Evolutionary conservation across 768 basidiomycete species (phyloP).

Genomic region (Hypholoma sublateritium): DNA sequence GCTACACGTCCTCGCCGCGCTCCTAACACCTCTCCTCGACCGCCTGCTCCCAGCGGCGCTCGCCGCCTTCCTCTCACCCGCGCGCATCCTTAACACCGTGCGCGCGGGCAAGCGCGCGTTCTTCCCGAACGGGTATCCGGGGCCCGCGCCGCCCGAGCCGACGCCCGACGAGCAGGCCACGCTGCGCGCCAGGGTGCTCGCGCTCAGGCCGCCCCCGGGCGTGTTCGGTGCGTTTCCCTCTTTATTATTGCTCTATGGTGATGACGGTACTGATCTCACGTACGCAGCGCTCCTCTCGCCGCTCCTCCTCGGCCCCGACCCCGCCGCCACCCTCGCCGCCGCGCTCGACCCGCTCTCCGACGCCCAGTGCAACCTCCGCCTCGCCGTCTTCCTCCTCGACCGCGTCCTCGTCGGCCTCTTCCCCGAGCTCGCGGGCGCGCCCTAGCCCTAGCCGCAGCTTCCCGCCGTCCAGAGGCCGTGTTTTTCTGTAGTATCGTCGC

Average conservation of each 20-base stretch:
- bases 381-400: slow-evolving; percentile 75
- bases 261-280: background rate
- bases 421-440: slow-evolving; percentile 60
- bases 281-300: slow-evolving; percentile 41
- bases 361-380: slow-evolving; percentile 74
- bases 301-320: slow-evolving; percentile 55
- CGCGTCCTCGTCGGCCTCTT: slow-evolving; percentile 68
- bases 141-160: slow-evolving; percentile 69
- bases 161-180: slow-evolving; percentile 71
- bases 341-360: slow-evolving; percentile 64
- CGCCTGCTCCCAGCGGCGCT: slow-evolving; percentile 75
- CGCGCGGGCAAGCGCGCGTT: slow-evolving; percentile 65
- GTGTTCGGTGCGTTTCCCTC: slow-evolving; percentile 30
- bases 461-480: no score
- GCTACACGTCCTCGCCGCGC: slow-evolving; percentile 44
- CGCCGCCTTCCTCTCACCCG: slow-evolving; percentile 49
- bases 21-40: slow-evolving; percentile 57
- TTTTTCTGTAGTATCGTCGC: no score
- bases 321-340: slow-evolving; percentile 44
- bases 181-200: slow-evolving; percentile 45
- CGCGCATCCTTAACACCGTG: slow-evolving; percentile 51
- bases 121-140: slow-evolving; percentile 91
- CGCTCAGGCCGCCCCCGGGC: slow-evolving; percentile 34
- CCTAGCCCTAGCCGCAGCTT: no score
- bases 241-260: background rate